These are phyloP conservation scores for Lasiodiplodia theobromae DNA, from an alignment of 2,329 filamentous ascomycete species.

Conservation along the genomic window DNA sequence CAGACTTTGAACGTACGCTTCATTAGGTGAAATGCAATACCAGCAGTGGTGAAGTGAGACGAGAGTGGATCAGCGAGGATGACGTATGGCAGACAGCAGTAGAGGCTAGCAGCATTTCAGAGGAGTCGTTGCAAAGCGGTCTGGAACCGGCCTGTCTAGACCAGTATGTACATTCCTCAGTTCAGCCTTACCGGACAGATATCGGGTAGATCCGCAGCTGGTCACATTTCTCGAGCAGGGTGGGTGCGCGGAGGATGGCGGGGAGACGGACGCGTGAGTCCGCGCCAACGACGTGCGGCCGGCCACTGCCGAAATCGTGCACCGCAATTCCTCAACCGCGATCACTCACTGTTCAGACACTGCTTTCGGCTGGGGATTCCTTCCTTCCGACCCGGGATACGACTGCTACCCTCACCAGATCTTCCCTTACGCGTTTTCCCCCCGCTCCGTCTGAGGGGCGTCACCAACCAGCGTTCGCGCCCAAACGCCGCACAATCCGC, in stretches of 20 bases:
- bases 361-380: no score
- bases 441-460: not conserved
- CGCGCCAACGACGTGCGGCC: conserved; percentile 11
- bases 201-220: conserved; percentile 21
- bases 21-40: not conserved
- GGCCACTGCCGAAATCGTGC: conserved; percentile 2
- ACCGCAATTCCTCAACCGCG: not conserved
- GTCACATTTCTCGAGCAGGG: conserved; percentile 1
- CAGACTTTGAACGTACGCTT: not conserved
- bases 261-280: conserved; percentile 4
- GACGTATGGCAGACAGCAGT: not conserved
- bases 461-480: not conserved
- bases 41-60: not conserved
- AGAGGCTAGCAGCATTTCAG: not conserved
- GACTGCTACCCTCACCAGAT: not conserved
- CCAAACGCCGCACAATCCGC: not conserved
- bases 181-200: conserved; percentile 17
- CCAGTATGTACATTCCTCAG: not conserved
- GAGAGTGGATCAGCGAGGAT: not conserved
- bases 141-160: not conserved
- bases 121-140: not conserved
- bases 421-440: not conserved
- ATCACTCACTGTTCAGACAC: not conserved
- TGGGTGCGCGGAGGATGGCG: not conserved
- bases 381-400: not conserved